Percentiles rank a stretch among this genome's conserved stretches.
phyloP scores from a whole-genome alignment of 108 stramenopile genomes.

The Skeletonema costatum region DNA sequence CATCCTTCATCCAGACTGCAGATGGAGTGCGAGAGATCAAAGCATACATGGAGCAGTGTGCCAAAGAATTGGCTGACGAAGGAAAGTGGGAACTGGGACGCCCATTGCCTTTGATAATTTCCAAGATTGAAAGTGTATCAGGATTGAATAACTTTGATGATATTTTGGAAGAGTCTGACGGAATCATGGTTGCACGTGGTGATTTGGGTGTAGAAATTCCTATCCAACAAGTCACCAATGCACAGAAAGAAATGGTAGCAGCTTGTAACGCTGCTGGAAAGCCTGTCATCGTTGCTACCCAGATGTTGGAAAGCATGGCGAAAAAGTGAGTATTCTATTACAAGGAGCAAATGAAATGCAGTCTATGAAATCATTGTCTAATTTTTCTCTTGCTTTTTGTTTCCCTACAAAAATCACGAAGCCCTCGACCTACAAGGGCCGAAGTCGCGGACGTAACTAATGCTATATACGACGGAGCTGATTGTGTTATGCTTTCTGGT shows the following conservation, averaged over 20 bases:
- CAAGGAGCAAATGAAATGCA: too few species aligned
- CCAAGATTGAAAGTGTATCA: constrained; percentile 84
- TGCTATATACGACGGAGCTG: constrained; percentile 98
- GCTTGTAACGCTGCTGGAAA: constrained; percentile 91
- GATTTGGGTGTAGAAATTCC: constrained; percentile 96
- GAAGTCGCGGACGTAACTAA: constrained; percentile 99
- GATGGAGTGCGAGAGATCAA: constrained; percentile 87
- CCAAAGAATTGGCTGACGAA: constrained; percentile 61
- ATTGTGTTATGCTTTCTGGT: constrained; percentile 97
- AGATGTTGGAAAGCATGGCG: constrained; percentile 99
- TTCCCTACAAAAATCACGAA: too few species aligned
- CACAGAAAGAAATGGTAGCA: constrained; percentile 98
- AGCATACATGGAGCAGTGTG: constrained; percentile 73
- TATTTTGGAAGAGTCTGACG: constrained; percentile 85
- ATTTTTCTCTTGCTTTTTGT: too few species aligned
- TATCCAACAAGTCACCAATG: constrained; percentile 92
- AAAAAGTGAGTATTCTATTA: constrained; percentile 11
- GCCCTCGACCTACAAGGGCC: constrained; percentile 90
- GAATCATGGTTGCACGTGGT: constrained; percentile 82
- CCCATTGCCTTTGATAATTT: constrained; percentile 81
- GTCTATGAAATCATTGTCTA: too few species aligned
- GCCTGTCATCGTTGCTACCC: constrained; percentile 97
- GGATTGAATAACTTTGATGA: constrained; percentile 90
- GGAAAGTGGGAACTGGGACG: constrained; percentile 52
- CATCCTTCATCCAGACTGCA: constrained; percentile 89